Base-by-base conservation (phyloP, 148 eudicot species). In the Rhododendron vialii region DNA sequence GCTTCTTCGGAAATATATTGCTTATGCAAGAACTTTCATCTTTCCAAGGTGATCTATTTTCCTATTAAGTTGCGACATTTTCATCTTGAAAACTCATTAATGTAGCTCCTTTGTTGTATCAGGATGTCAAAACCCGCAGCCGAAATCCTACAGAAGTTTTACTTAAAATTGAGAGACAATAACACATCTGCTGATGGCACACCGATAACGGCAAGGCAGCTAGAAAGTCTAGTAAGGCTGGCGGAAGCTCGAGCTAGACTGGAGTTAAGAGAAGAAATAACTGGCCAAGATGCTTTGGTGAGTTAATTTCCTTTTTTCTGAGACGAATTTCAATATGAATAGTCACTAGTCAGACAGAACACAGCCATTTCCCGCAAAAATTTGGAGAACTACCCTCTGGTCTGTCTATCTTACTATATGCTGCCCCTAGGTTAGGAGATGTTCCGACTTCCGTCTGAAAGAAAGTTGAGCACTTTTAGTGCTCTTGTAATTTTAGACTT, bases 141-240 rank as follows among this genome's bases (percentile, higher is more conserved):
- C 45, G 93, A 97, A 83, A 94, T 95, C 84, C 90, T 97, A 82
- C 98, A 97, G 93, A 91, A 93, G 86, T 97, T 97, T 86, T 97
- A 97, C 88, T 90, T 97, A 57, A 89, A 82, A 55, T 91, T 97
- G 86, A 93, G 99, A 90, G 98, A 97, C 92, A 98, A 88, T 81
- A 95, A 80, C 89, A 94, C 99, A 80, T 91, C 98, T 84, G 95
- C 96, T 85, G 99, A 97, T 89, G 95, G 99, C 73, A 97, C 98
- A 69, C 99, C 99, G 83, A 95, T 97, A 91, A 97, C 99, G 28
- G 99, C 99, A 80, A 93, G 99, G 91, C 99, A 97, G 89, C 89
- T 97, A 82, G 98, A 97, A 90, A 95, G 98, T 83, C 92, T 97
- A 59, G 98, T 97, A 67, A 93, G 99, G 91, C 91, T 97, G 89